Conservation (phyloP, 768 basidiomycete genomes). For the Leccinellum albellum region DNA sequence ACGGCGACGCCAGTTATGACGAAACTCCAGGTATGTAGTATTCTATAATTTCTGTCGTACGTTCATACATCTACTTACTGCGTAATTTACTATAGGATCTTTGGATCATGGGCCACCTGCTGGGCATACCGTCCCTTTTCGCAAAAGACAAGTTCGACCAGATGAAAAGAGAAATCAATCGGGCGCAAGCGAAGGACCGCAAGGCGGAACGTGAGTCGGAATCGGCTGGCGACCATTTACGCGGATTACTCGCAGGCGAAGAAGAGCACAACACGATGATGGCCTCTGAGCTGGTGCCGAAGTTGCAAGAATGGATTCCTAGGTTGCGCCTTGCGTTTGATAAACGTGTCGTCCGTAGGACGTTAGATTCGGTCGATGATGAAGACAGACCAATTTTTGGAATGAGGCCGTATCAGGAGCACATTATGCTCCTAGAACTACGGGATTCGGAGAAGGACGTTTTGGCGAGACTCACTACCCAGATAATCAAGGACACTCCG, state of each 20-base stretch:
- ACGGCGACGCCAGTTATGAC: not conserved
- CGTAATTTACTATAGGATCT: not conserved
- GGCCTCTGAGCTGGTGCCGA: not conserved
- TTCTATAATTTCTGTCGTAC: not conserved
- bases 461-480: not conserved
- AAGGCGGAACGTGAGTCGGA: not conserved
- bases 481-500: not conserved
- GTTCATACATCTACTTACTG: not conserved
- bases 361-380: not conserved
- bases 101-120: not conserved
- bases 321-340: not conserved
- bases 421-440: not conserved
- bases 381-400: not conserved
- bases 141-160: not conserved
- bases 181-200: not conserved
- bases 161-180: not conserved
- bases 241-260: not conserved
- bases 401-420: not conserved
- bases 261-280: not conserved
- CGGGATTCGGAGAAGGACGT: not conserved
- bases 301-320: not conserved
- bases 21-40: not conserved
- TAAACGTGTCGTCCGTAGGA: not conserved
- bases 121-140: not conserved
- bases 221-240: not conserved